phyloP scores from a whole-genome alignment of 2,329 filamentous ascomycete genomes.

The Diplodia intermedia region DNA sequence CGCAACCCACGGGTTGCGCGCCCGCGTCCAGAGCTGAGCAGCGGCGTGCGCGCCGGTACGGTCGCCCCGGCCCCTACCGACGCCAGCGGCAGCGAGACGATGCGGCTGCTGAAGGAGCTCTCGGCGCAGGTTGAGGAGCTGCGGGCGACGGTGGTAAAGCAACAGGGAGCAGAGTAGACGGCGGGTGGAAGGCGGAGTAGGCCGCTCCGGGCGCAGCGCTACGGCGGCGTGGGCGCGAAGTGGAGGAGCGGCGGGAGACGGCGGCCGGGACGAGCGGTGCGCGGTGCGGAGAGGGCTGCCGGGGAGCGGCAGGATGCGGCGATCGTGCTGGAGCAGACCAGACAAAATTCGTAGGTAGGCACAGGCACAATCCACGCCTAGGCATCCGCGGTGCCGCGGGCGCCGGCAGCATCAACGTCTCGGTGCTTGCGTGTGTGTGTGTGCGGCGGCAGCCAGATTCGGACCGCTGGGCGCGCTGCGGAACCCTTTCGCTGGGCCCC shows the following conservation, averaged over 20 bases:
- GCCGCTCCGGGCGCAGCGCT: not conserved
- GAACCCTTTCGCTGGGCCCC: conserved; percentile 22
- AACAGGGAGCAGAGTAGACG: conserved; percentile 23
- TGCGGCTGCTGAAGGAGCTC: conserved; percentile 28
- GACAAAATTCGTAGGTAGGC: conserved; percentile 26
- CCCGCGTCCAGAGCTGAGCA: conserved; percentile 8
- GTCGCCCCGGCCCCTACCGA: not conserved
- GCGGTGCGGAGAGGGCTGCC: conserved; percentile 31
- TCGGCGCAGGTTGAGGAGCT: conserved; percentile 30
- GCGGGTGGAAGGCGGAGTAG: conserved; percentile 8
- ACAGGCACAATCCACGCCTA: conserved; percentile 12
- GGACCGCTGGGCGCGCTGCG: conserved; percentile 10
- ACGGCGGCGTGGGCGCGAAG: conserved; percentile 15
- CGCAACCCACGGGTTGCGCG: conserved; percentile 5
- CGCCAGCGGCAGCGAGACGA: conserved; percentile 25
- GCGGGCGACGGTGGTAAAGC: conserved; percentile 28
- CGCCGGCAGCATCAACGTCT: conserved; percentile 12
- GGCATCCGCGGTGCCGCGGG: conserved; percentile 10
- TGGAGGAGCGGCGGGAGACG: conserved; percentile 9
- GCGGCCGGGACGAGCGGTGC: conserved; percentile 28
- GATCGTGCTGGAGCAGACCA: conserved; percentile 30
- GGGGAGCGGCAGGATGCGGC: conserved; percentile 27
- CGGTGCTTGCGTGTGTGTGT: conserved; percentile 6
- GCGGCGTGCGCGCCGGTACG: conserved; percentile 18
- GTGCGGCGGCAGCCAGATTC: conserved; percentile 23